Conservation (phyloP, 2,329 filamentous ascomycete genomes). For the Neophaeococcomyces aloes region DNA sequence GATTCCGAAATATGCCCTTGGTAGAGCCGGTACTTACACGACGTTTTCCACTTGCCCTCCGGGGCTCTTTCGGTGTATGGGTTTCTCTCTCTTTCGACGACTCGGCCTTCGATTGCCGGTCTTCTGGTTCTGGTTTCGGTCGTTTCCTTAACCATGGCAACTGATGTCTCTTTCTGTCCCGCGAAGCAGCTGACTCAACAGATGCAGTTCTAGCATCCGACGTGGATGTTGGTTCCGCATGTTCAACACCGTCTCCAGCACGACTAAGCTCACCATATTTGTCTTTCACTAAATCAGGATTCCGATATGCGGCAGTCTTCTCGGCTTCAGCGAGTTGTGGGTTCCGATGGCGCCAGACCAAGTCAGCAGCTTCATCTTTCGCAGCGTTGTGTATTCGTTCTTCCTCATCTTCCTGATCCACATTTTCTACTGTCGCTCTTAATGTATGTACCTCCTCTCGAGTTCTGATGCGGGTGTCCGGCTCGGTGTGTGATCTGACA, state of each 20-base stretch:
- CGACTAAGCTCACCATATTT: slow-evolving; percentile 10
- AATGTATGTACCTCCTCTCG: slow-evolving; percentile 48
- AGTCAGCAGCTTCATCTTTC: slow-evolving; percentile 52
- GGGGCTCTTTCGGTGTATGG: neutral
- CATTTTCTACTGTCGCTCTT: slow-evolving; percentile 46
- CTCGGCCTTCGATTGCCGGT: too few species aligned
- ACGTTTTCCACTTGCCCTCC: slow-evolving; percentile 20
- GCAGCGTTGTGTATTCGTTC: slow-evolving; percentile 44
- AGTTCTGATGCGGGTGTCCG: slow-evolving; percentile 45
- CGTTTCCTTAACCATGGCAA: slow-evolving; percentile 5
- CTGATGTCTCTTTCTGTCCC: slow-evolving; percentile 1
- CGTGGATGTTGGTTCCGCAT: slow-evolving; percentile 1
- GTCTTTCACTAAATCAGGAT: slow-evolving; percentile 33
- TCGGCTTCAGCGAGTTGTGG: slow-evolving; percentile 40
- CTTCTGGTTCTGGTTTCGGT: neutral
- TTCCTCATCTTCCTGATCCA: slow-evolving; percentile 48
- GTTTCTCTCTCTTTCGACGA: neutral
- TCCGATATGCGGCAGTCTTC: slow-evolving; percentile 37
- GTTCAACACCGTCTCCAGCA: neutral
- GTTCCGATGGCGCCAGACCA: slow-evolving; percentile 54
- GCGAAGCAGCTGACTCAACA: slow-evolving; percentile 13
- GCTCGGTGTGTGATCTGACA: slow-evolving; percentile 43
- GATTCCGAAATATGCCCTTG: slow-evolving; percentile 47
- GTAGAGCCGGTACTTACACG: slow-evolving; percentile 30
- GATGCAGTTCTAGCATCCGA: slow-evolving; percentile 20